Evolutionary conservation across 805 yeast species (phyloP).

Genomic region (Priceomyces fermenticarens): DNA sequence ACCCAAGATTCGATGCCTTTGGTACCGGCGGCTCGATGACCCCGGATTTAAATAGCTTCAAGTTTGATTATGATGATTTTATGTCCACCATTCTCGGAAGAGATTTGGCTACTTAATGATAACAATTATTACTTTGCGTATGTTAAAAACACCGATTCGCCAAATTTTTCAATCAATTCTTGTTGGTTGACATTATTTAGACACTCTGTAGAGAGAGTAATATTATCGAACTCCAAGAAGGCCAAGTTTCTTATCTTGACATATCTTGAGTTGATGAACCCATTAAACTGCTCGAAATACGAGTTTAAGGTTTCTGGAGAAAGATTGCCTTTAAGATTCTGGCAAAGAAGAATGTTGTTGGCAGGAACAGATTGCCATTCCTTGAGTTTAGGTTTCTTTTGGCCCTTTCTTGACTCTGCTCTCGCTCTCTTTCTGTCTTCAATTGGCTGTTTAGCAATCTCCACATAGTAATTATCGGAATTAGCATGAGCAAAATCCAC

Average conservation of each 20-base stretch:
- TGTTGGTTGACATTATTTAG: conserved; percentile 13
- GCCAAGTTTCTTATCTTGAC: conserved; percentile 71
- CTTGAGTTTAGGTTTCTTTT: conserved; percentile 15
- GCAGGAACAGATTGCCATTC: conserved; percentile 52
- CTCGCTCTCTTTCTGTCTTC: conserved; percentile 15
- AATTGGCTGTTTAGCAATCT: conserved; percentile 14
- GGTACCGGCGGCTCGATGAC: no score
- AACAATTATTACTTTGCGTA: conserved; percentile 31
- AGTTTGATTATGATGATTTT: not conserved
- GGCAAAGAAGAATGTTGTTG: conserved; percentile 64
- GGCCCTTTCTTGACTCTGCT: conserved; percentile 6
- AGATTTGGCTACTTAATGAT: not conserved
- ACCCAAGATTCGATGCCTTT: not conserved
- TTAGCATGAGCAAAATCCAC: conserved; percentile 42
- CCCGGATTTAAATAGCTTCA: not conserved
- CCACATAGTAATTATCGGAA: conserved; percentile 36
- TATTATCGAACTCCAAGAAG: conserved; percentile 72
- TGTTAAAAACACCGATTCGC: conserved; percentile 21
- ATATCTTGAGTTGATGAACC: conserved; percentile 64
- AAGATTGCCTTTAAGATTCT: conserved; percentile 51
- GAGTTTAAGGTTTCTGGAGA: conserved; percentile 32
- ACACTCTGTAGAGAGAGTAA: conserved; percentile 44
- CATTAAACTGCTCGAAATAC: conserved; percentile 50
- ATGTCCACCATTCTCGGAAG: not conserved
- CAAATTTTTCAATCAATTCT: conserved; percentile 8